Percentiles rank a stretch among this genome's conserved stretches.
Evolutionary conservation across 106 monocot species (phyloP).

Genomic region (Alisma plantagoaquatica): DNA sequence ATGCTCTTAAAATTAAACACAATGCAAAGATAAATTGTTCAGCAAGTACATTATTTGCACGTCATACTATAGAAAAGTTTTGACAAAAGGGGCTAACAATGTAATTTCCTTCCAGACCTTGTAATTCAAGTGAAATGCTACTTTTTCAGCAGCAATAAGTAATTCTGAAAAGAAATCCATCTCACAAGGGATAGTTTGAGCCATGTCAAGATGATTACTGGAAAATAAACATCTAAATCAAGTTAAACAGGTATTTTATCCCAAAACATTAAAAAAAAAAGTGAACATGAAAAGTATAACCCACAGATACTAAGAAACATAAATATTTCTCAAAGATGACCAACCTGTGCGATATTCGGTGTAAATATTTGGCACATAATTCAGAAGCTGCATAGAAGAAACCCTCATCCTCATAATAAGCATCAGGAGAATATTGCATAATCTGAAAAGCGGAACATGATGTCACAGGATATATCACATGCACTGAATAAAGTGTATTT

Average conservation of each 20-base stretch:
- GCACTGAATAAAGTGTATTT: no score
- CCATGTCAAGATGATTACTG: neutral
- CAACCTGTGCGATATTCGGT: constrained; percentile 46
- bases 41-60: neutral
- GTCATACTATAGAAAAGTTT: neutral
- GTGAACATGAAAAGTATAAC: neutral
- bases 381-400: constrained; percentile 42
- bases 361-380: constrained; percentile 51
- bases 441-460: no score
- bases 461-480: no score
- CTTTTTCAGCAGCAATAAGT: constrained; percentile 29
- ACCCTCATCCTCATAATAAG: constrained; percentile 46
- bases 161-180: constrained; percentile 36
- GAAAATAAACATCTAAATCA: neutral
- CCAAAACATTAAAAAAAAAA: neutral
- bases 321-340: no score
- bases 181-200: neutral
- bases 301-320: no score
- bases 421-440: constrained; percentile 48
- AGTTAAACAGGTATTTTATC: neutral
- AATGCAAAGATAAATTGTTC: neutral
- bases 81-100: neutral
- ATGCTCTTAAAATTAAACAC: neutral
- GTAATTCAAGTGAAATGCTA: constrained; percentile 33
- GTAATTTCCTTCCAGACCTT: constrained; percentile 3